Conservation (phyloP, 345 rosid genomes). For the Syzygium aromaticum region DNA sequence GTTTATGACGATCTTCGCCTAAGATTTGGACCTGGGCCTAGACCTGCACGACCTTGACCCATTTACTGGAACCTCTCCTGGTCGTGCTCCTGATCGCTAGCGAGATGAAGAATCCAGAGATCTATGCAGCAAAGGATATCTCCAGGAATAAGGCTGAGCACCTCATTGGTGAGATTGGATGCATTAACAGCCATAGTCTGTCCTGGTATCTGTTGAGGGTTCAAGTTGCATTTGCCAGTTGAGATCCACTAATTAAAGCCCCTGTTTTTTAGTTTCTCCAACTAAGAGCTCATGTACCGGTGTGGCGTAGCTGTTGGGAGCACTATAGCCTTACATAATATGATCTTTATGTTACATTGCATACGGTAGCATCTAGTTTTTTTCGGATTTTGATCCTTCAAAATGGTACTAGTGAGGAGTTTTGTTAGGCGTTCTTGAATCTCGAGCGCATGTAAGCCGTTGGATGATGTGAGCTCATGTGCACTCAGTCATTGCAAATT, state of each 20-base stretch:
- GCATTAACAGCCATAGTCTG: background rate
- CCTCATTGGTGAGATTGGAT: background rate
- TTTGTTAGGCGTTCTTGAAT: background rate
- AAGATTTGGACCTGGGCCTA: slow-evolving; percentile 21
- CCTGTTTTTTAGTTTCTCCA: background rate
- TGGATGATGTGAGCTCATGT: background rate
- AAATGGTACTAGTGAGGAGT: background rate
- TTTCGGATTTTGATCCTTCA: background rate
- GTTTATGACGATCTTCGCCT: slow-evolving; percentile 27
- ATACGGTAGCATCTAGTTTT: background rate
- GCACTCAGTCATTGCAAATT: background rate
- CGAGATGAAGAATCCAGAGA: background rate
- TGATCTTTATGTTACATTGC: background rate
- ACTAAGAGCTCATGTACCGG: background rate
- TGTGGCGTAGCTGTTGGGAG: background rate
- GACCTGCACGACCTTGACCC: background rate
- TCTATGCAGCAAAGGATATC: background rate
- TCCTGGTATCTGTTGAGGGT: background rate
- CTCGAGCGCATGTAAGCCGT: background rate
- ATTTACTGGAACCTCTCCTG: background rate
- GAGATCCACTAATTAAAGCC: background rate
- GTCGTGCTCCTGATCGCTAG: background rate
- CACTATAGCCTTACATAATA: background rate
- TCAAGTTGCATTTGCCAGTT: background rate
- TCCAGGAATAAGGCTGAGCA: background rate